A percentile compares a stretch with the other conserved stretches of the same genome.
These are phyloP conservation scores for Lentinula sp. DNA, from an alignment of 768 basidiomycete genomes.

Conservation along the genomic window DNA sequence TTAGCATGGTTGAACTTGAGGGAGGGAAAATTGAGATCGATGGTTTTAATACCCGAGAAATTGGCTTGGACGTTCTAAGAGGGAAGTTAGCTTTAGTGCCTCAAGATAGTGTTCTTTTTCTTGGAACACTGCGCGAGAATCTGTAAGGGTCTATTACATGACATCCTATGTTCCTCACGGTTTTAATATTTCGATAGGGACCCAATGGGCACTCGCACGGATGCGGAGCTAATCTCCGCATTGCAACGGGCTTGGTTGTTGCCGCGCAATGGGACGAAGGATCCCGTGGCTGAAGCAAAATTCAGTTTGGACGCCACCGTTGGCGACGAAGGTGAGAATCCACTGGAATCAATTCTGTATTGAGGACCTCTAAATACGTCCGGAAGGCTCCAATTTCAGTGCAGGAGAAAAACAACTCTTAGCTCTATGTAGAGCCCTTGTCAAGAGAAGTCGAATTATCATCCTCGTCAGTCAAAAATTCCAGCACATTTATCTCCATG, in stretches of 20 bases:
- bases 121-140: conserved; percentile 39
- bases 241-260: conserved; percentile 59
- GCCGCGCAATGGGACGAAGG: conserved; percentile 37
- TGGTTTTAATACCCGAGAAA: conserved; percentile 38
- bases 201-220: conserved; percentile 44
- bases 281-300: conserved; percentile 52
- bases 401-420: conserved; percentile 64
- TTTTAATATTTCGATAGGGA: conserved; percentile 29
- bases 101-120: conserved; percentile 51
- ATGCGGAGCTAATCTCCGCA: conserved; percentile 56
- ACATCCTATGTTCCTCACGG: background rate
- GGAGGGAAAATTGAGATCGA: conserved; percentile 51
- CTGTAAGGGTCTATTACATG: conserved; percentile 18
- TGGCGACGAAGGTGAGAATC: conserved; percentile 48
- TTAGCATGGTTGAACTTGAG: conserved; percentile 54
- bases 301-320: conserved; percentile 60
- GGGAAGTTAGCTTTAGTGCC: conserved; percentile 60
- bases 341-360: background rate
- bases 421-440: conserved; percentile 55
- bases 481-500: background rate
- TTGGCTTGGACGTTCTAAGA: conserved; percentile 51
- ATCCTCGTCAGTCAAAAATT: conserved; percentile 35
- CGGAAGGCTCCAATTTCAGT: conserved; percentile 52
- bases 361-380: background rate
- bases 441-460: conserved; percentile 56